Percentiles rank a stretch among this genome's conserved stretches.
These are phyloP conservation scores for Cetradonia linearis DNA, from an alignment of 495 filamentous ascomycete genomes.

Conservation along the genomic window DNA sequence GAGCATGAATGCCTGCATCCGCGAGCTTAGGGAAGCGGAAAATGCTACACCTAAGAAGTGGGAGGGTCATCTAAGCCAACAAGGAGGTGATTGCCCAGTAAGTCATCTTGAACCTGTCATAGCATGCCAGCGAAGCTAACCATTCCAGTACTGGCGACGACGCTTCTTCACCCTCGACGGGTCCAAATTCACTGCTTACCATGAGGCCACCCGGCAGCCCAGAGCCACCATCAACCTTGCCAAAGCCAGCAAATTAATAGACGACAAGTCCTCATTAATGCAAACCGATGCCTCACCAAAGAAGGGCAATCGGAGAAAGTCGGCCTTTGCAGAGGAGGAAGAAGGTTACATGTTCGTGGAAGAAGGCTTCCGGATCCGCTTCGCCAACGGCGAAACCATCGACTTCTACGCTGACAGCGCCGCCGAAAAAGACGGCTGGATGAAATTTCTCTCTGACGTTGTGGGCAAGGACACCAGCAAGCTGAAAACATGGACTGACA, in stretches of 20 bases:
- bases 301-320: conserved; percentile 71
- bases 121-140: neutral
- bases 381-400: conserved; percentile 94
- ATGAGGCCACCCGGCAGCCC: conserved; percentile 89
- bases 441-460: conserved; percentile 76
- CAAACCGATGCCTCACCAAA: conserved; percentile 68
- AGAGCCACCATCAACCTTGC: conserved; percentile 93
- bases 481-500: conserved; percentile 64
- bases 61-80: conserved; percentile 88
- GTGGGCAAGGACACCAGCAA: conserved; percentile 57
- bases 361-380: conserved; percentile 95
- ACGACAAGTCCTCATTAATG: conserved; percentile 74
- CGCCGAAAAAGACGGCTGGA: conserved; percentile 84
- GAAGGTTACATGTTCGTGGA: conserved; percentile 99
- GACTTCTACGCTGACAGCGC: conserved; percentile 94
- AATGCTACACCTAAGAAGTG: conserved; percentile 57
- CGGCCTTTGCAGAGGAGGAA: conserved; percentile 94
- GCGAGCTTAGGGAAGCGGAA: conserved; percentile 84
- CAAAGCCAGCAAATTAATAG: conserved; percentile 88
- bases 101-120: conserved; percentile 33
- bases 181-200: conserved; percentile 86
- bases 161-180: conserved; percentile 93
- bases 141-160: conserved; percentile 78
- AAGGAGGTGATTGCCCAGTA: conserved; percentile 96
- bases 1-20: conserved; percentile 90